Evolutionary conservation across 164 flowering plant genomes (phyloP), one percentile per base, ranked within the genome.

Genomic region (Stephania japonica): DNA sequence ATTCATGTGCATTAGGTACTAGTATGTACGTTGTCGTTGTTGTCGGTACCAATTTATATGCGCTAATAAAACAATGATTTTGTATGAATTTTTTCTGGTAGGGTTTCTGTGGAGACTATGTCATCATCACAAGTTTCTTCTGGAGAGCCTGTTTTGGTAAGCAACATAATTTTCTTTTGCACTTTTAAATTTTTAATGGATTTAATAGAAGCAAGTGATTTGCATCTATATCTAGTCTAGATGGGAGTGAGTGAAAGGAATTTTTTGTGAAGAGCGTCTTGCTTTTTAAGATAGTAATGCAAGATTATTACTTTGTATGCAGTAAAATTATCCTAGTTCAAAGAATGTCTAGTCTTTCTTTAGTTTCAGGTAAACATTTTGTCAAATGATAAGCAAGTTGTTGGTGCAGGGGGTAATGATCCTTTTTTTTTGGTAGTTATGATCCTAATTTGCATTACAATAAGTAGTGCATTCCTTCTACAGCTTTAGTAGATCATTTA

Each of bases 51-150:
- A 6, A n/a, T n/a, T 64, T 4, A 19, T 65, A 42, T n/a, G 8
- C 13, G 25, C 7, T 73, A 9, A 32, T 23, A 16, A 24, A 18
- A 32, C 38, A 32, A 32, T 32, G 4, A 32, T 32, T 61, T 47
- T 43, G 11, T 44, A 74, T 64, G 32, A 68, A 23, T 12, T 75
- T 42, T 14, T 75, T 32, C 38, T 32, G 38, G 3, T 72, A 82
- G 87, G 83, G 72, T 66, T 67, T 78, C 32, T 42, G 56, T 27
- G 68, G 80, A 75, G 25, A 65, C 43, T 67, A 73, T 68, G 38
- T 75, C 64, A 27, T 24, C n/a, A 65, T 26, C 47, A 9, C 65
- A 24, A 69, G n/a, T n/a, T 13, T 73, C 70, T 50, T 79, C 75
- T 43, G 65, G 74, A 59, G 72, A 69, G 65, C 70, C 65, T 42